Base-by-base conservation (phyloP, 345 rosid genomes). In the Acer negundo region DNA sequence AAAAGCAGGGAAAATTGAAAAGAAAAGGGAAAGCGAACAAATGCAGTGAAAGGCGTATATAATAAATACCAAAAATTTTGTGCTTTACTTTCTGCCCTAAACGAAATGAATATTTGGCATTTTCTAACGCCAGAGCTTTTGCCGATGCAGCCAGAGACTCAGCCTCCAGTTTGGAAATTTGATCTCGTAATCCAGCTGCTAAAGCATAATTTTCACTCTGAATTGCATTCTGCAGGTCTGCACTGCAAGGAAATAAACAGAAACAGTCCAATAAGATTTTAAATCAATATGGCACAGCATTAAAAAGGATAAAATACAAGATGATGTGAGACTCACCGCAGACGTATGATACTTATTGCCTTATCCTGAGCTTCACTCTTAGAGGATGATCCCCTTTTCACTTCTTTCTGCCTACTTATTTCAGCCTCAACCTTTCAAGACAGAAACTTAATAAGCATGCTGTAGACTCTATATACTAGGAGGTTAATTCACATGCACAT, bases 361-460 rank as follows among this genome's bases (percentile, higher is more conserved):
- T 92, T 93, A 80, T 95, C 99, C 82, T 93, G 99, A 76, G 98
- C 99, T 87, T 93, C 95, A 87, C 90, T 95, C 85, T 95, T 93
- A 0, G 97, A 88, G 49, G 96, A 92, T 53, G 91, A 88, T 26
- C 99, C 98, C 80, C 90, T 82, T 84, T 89, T 95, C 9, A 81
- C 85, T 42, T 91, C 97, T 79, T 80, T 90, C 79, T 85, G 92
- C 85, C 74, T 88, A 42, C 83, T 84, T 35, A 92, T 86, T 83
- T 95, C 96, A 51, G 82, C 89, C 87, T 93, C 99, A 74, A 95
- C 97, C 98, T 95, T 86, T 56, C 81, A 87, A 75, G 77, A 82
- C 76, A 79, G 67, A 64, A 51, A 67, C 69, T 74, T 26, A 4
- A 42, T 79, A 83, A 78, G 62, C 42, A 74, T 24, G 20, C 71